Percentiles rank a stretch among this genome's conserved stretches.
Conservation (phyloP, 768 basidiomycete species). For the Imleria badia region DNA sequence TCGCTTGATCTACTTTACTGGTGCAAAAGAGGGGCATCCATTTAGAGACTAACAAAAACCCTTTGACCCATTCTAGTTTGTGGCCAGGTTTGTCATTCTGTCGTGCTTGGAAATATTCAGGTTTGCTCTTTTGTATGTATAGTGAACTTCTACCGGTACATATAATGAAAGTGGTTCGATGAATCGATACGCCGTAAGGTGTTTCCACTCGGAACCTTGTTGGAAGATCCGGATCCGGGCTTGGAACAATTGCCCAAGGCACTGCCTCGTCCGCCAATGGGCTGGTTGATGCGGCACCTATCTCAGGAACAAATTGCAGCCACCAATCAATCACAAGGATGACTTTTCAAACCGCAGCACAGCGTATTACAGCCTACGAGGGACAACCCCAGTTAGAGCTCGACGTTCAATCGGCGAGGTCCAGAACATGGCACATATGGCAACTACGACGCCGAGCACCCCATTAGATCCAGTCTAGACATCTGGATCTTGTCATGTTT, state of each 20-base stretch:
- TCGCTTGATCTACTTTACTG: conserved; percentile 20
- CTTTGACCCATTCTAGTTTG: conserved; percentile 23
- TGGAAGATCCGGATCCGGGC: conserved; percentile 33
- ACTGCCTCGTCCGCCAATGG: conserved; percentile 28
- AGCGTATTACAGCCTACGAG: conserved; percentile 13
- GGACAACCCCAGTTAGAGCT: conserved; percentile 25
- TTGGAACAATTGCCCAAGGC: conserved; percentile 30
- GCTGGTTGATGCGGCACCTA: conserved; percentile 8
- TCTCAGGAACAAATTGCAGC: conserved; percentile 30
- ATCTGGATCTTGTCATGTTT: conserved; percentile 25
- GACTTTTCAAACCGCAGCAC: conserved; percentile 23
- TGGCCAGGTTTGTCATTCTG: conserved; percentile 12
- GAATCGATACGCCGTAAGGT: conserved; percentile 21
- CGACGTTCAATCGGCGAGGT: conserved; percentile 19
- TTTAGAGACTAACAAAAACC: conserved; percentile 19
- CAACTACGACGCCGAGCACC: conserved; percentile 37
- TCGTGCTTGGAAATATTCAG: conserved; percentile 16
- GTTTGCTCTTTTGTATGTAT: conserved; percentile 17
- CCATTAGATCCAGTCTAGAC: conserved; percentile 24
- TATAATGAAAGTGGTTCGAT: conserved; percentile 28
- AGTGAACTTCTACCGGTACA: conserved; percentile 24
- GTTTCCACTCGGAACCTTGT: conserved; percentile 28
- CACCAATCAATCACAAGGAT: conserved; percentile 28
- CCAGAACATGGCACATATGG: conserved; percentile 38
- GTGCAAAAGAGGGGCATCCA: conserved; percentile 12